These are phyloP conservation scores for Dioszegia aurantiaca DNA, from an alignment of 768 basidiomycete genomes.

Conservation along the genomic window DNA sequence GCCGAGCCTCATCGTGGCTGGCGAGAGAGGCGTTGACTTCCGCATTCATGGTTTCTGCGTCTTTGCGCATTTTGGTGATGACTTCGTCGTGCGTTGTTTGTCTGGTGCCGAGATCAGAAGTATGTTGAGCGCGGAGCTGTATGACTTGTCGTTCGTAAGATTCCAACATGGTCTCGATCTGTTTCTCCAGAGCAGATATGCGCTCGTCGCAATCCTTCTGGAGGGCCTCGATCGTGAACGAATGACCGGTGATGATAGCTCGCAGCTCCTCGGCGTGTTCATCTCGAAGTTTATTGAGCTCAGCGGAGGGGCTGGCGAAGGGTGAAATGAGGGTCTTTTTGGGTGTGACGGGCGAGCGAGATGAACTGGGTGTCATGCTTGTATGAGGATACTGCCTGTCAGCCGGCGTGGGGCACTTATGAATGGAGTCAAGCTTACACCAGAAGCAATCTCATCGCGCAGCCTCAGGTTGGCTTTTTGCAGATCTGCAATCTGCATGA, in stretches of 20 bases:
- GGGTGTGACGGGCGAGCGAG: slow-evolving; percentile 10
- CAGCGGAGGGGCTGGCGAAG: slow-evolving; percentile 1
- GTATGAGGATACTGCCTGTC: no score
- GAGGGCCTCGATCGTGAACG: slow-evolving; percentile 18
- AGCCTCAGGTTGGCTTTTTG: slow-evolving; percentile 79
- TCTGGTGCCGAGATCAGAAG: not conserved
- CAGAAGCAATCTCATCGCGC: slow-evolving; percentile 63
- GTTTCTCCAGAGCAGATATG: slow-evolving; percentile 16
- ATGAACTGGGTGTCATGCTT: no score
- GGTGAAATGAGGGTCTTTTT: not conserved
- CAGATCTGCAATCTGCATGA: slow-evolving; percentile 60
- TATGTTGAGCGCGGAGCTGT: not conserved
- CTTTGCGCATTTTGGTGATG: slow-evolving; percentile 16
- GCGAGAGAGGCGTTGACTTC: slow-evolving; percentile 33
- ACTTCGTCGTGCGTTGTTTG: slow-evolving; percentile 17
- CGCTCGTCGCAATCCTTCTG: slow-evolving; percentile 21
- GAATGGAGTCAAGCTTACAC: no score
- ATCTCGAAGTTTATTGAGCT: slow-evolving; percentile 24
- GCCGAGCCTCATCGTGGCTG: slow-evolving; percentile 32
- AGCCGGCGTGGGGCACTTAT: no score
- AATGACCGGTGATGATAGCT: slow-evolving; percentile 24
- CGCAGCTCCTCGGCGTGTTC: slow-evolving; percentile 45
- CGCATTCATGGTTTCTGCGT: slow-evolving; percentile 25
- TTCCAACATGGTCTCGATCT: not conserved
- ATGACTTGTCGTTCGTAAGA: slow-evolving; percentile 15